Evolutionary conservation across 2,329 filamentous ascomycete species (phyloP).

Genomic region (Alternaria longipes): DNA sequence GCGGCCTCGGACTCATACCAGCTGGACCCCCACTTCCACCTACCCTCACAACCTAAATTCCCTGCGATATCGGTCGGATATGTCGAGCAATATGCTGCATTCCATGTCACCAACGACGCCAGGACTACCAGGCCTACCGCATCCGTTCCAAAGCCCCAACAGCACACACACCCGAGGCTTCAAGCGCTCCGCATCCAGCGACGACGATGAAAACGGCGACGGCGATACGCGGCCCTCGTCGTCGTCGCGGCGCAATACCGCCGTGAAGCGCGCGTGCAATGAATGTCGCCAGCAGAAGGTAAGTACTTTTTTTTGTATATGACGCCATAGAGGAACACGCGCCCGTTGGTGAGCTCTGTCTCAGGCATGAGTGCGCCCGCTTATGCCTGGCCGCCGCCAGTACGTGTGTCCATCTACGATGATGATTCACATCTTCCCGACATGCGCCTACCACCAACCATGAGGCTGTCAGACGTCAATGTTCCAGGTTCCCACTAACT

Average conservation of each 20-base stretch:
- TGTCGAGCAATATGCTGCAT: constrained; percentile 21
- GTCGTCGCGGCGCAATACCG: constrained; percentile 44
- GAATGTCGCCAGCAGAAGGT: constrained; percentile 89
- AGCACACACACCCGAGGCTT: constrained; percentile 44
- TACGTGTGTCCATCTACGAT: background rate
- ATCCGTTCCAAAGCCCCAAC: constrained; percentile 43
- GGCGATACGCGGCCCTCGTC: constrained; percentile 32
- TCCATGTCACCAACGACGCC: constrained; percentile 48
- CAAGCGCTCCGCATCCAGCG: constrained; percentile 50
- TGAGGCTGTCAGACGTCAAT: constrained; percentile 4
- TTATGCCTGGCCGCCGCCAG: background rate
- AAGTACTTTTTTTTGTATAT: constrained; percentile 27
- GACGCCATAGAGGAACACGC: background rate
- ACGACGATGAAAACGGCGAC: constrained; percentile 49
- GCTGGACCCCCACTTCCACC: constrained; percentile 22
- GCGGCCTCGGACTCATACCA: constrained; percentile 19
- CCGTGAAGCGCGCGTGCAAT: constrained; percentile 78
- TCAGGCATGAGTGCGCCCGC: background rate
- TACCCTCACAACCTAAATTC: constrained; percentile 19
- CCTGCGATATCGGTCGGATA: constrained; percentile 31
- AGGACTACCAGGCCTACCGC: constrained; percentile 33
- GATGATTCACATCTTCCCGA: background rate
- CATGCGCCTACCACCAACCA: background rate
- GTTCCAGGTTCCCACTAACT: constrained; percentile 26
- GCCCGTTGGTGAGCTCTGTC: background rate